phyloP scores from a whole-genome alignment of 805 yeast species.

The Metschnikowia baotianmanensis region DNA sequence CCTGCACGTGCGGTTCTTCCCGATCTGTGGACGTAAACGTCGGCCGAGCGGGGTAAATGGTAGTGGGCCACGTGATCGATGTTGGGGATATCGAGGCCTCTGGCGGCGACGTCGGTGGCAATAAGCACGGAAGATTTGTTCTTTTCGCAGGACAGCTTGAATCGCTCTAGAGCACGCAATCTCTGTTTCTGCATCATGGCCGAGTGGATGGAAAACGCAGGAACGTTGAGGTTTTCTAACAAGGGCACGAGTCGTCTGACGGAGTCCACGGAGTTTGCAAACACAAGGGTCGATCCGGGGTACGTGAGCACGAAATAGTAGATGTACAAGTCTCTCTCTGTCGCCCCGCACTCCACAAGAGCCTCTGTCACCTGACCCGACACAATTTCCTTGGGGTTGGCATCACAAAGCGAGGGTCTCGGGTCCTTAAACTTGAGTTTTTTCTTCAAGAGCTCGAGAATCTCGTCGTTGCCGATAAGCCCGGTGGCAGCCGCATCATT shows the following conservation, averaged over 20 bases:
- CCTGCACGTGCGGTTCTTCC: constrained; percentile 99
- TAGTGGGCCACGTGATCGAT: constrained; percentile 95
- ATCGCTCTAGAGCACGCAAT: constrained; percentile 78
- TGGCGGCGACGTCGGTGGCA: constrained; percentile 97
- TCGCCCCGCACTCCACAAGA: constrained; percentile 84
- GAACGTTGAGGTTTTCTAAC: constrained; percentile 64
- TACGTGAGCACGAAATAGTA: constrained; percentile 84
- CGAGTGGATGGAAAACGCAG: constrained; percentile 80
- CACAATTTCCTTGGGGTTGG: constrained; percentile 80
- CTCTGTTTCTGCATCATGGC: constrained; percentile 95
- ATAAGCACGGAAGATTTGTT: constrained; percentile 65
- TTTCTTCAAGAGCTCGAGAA: constrained; percentile 59
- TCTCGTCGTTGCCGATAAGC: constrained; percentile 51
- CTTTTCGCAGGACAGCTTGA: constrained; percentile 50
- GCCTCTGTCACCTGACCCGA: constrained; percentile 79
- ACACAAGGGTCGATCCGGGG: constrained; percentile 86
- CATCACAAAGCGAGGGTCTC: constrained; percentile 72
- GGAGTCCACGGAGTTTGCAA: constrained; percentile 93
- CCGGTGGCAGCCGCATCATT: constrained; percentile 21
- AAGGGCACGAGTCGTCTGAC: constrained; percentile 83
- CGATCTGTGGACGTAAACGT: constrained; percentile 90
- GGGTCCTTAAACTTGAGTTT: constrained; percentile 70
- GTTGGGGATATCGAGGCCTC: constrained; percentile 90
- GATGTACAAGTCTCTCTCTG: constrained; percentile 84
- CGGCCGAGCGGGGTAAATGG: constrained; percentile 92